These are phyloP conservation scores for Lasiosphaeria miniovina DNA, from an alignment of 495 filamentous ascomycete species.

Conservation along the genomic window DNA sequence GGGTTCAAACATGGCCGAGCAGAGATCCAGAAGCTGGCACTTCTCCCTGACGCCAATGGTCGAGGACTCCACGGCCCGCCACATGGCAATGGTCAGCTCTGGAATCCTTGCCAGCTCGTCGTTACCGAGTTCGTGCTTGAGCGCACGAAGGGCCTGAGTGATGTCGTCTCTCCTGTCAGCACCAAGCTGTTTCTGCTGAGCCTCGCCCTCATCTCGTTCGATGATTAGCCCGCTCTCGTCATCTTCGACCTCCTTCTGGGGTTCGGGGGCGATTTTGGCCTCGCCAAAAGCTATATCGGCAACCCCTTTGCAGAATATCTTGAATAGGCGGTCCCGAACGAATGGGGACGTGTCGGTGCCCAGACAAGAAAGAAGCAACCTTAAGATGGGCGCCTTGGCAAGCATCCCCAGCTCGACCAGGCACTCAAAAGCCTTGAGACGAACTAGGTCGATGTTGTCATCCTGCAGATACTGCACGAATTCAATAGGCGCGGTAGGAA, in stretches of 20 bases:
- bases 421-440: constrained; percentile 77
- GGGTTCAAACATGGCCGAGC: constrained; percentile 66
- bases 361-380: constrained; percentile 67
- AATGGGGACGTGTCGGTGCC: constrained; percentile 78
- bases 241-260: constrained; percentile 23
- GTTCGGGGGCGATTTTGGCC: constrained; percentile 29
- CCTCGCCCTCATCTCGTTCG: constrained; percentile 61
- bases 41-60: constrained; percentile 67
- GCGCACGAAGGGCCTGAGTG: constrained; percentile 66
- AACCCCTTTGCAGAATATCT: constrained; percentile 65
- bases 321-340: constrained; percentile 66
- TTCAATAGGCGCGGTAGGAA: constrained; percentile 57
- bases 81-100: constrained; percentile 66
- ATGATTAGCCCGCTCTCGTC: constrained; percentile 68
- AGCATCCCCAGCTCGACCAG: constrained; percentile 76
- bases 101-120: constrained; percentile 61
- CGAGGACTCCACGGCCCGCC: constrained; percentile 71
- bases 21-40: constrained; percentile 73
- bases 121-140: constrained; percentile 47
- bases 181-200: constrained; percentile 64
- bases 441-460: constrained; percentile 74
- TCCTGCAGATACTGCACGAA: constrained; percentile 79
- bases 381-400: constrained; percentile 57
- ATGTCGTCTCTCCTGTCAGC: constrained; percentile 73
- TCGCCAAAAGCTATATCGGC: constrained; percentile 80